Base-by-base conservation (phyloP, 768 basidiomycete species). In the Chalciporus piperatus region DNA sequence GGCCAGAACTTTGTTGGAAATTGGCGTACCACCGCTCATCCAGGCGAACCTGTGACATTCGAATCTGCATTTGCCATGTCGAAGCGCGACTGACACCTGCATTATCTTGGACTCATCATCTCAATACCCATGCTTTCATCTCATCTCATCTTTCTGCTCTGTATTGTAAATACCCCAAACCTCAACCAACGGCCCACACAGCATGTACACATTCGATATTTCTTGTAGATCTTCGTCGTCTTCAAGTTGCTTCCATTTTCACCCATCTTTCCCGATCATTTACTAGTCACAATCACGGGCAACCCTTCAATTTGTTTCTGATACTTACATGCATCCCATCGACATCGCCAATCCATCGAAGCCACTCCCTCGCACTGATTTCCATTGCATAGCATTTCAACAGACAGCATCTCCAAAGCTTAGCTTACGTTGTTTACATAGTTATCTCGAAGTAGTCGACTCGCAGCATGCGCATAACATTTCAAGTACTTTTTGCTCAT, bases 11-110 rank as follows among this genome's bases (percentile, higher is more conserved):
- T 89, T 54, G 85, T 87, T 14, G 89, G 89, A 5, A 83, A 82
- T 50, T 89, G 88, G 89, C 74, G 88, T 27, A 67, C 67, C 41
- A 70, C 72, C 2, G 0, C 41, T 1, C 60, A 68, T 28, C 52
- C 60, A 25, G 58, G 77, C 75, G 35, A 65, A 62, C 47, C 72
- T 62, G 51, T 77, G 0, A 74, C 75, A 11, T 81, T 80, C 66
- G 87, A 89, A 62, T 78, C 82, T 27, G 75, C 87, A 7, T 86
- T 88, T 58, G 73, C 77, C 39, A 78, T 85, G 75, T 79, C 81
- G 30, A 72, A 73, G 63, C 69, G 78, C 52, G 71, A 74, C 27
- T 69, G 48, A 56, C 45, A 13, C 33, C 25, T 28, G 30, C 41
- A 22, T 50, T 4, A 16, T 37, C 35, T 37, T 37, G 35, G 6